Percentiles rank a stretch among this genome's conserved stretches.
Evolutionary conservation across 1,139 yeast genomes (phyloP).

Genomic region (Diutina catenulata): DNA sequence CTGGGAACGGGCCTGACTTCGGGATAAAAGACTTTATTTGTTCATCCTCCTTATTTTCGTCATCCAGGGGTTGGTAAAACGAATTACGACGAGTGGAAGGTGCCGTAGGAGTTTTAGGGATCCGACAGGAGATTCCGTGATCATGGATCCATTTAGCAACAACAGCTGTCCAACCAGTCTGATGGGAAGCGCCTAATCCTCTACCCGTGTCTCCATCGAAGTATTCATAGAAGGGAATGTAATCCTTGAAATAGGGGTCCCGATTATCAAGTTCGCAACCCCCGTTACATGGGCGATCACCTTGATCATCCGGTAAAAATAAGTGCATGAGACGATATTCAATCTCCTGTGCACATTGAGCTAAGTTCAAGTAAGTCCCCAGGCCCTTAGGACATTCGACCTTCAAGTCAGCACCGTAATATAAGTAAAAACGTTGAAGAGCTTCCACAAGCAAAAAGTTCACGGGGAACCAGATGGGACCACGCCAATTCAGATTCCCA

Average conservation of each 20-base stretch:
- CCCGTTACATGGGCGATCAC: constrained; percentile 76
- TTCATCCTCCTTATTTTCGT: constrained; percentile 18
- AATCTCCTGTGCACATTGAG: constrained; percentile 86
- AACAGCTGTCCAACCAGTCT: constrained; percentile 94
- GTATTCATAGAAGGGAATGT: constrained; percentile 75
- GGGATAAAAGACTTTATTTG: constrained; percentile 24
- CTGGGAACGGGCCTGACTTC: constrained; percentile 43
- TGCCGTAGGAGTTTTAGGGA: constrained; percentile 40
- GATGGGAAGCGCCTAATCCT: constrained; percentile 92
- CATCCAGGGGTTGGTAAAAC: constrained; percentile 9
- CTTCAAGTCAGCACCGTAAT: constrained; percentile 79
- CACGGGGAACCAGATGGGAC: constrained; percentile 98
- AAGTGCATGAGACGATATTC: constrained; percentile 79
- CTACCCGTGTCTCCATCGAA: constrained; percentile 95
- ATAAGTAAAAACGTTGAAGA: constrained; percentile 77
- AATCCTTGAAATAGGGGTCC: constrained; percentile 68
- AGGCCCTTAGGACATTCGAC: constrained; percentile 89
- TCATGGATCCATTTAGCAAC: constrained; percentile 93
- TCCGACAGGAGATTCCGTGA: constrained; percentile 60
- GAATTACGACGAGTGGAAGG: constrained; percentile 19
- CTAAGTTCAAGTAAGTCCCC: constrained; percentile 70
- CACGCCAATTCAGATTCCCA: constrained; percentile 96
- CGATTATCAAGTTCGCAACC: constrained; percentile 48
- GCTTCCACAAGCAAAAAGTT: constrained; percentile 83
- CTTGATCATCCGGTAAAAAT: constrained; percentile 61